A percentile compares a stretch with the other conserved stretches of the same genome.
These are phyloP conservation scores for Sphagnum tenellum DNA, from an alignment of 225 moss, liverwort and hornwort genomes.

Conservation along the genomic window DNA sequence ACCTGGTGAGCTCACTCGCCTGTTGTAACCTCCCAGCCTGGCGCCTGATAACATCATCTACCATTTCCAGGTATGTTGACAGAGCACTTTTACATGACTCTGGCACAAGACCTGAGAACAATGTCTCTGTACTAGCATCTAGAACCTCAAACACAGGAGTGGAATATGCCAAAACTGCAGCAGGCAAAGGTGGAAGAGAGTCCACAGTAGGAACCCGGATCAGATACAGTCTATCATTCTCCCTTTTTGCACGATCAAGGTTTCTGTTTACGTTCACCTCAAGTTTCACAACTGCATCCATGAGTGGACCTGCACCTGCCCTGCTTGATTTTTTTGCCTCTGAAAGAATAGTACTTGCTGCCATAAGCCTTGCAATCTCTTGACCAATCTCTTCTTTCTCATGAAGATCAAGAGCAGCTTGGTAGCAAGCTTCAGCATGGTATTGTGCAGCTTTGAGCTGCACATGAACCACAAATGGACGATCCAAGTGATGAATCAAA, in stretches of 20 bases:
- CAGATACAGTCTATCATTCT: constrained; percentile 93
- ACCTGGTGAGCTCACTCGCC: constrained; percentile 93
- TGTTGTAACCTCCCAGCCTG: constrained; percentile 96
- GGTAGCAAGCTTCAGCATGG: constrained; percentile 92
- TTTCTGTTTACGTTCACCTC: constrained; percentile 90
- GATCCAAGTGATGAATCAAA: constrained; percentile 87
- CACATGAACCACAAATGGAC: constrained; percentile 95
- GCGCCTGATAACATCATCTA: constrained; percentile 87
- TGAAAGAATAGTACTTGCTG: constrained; percentile 60
- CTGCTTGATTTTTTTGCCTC: constrained; percentile 76
- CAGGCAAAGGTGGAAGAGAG: constrained; percentile 74
- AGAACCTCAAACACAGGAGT: constrained; percentile 72
- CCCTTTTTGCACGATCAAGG: constrained; percentile 81
- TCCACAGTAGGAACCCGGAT: constrained; percentile 88
- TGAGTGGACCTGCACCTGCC: constrained; percentile 78
- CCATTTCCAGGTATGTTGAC: constrained; percentile 97
- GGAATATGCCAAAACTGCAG: constrained; percentile 81
- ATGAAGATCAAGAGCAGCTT: constrained; percentile 87
- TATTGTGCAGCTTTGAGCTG: constrained; percentile 98
- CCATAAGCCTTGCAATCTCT: constrained; percentile 89
- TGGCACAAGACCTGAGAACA: constrained; percentile 92
- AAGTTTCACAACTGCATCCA: constrained; percentile 87
- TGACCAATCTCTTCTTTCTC: constrained; percentile 89
- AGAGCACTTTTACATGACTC: constrained; percentile 97
- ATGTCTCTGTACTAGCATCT: constrained; percentile 91